These are phyloP conservation scores for Secale cereale DNA, from an alignment of 176 grass and related monocot species.

Conservation along the genomic window DNA sequence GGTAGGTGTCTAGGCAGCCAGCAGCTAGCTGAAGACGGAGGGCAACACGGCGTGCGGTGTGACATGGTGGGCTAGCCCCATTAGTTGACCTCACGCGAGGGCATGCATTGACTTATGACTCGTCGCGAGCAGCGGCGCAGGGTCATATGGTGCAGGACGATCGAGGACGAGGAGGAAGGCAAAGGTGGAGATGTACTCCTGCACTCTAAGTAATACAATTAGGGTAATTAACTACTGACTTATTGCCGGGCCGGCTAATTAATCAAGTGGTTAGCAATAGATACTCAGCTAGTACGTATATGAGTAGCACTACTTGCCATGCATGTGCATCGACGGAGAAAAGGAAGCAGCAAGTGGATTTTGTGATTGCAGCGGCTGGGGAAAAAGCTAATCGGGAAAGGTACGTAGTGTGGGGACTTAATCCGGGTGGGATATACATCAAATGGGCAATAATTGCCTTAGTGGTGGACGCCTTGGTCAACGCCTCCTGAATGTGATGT, in stretches of 20 bases:
- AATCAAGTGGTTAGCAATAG: not conserved
- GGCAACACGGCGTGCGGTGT: slow-evolving; percentile 17
- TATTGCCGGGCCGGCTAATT: not conserved
- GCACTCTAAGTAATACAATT: not conserved
- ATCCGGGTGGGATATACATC: not conserved
- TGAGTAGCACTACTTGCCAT: not conserved
- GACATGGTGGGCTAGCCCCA: not conserved
- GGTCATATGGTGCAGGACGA: slow-evolving; percentile 2
- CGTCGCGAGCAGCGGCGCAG: not conserved
- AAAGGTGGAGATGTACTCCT: not conserved
- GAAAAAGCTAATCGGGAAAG: not conserved
- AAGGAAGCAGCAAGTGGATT: not conserved
- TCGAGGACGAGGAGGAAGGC: not conserved
- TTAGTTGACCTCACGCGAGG: not conserved
- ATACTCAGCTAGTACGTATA: too few relatives aligned
- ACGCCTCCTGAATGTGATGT: not conserved
- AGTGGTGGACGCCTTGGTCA: not conserved
- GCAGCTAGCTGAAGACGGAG: not conserved
- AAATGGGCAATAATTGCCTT: not conserved
- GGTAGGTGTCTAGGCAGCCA: not conserved
- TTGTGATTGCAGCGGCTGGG: not conserved
- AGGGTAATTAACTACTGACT: not conserved
- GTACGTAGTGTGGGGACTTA: not conserved
- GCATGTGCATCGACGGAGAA: not conserved
- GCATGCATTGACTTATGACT: not conserved